phyloP scores from a whole-genome alignment of 2,329 filamentous ascomycete species.

The Talaromyces sp. region DNA sequence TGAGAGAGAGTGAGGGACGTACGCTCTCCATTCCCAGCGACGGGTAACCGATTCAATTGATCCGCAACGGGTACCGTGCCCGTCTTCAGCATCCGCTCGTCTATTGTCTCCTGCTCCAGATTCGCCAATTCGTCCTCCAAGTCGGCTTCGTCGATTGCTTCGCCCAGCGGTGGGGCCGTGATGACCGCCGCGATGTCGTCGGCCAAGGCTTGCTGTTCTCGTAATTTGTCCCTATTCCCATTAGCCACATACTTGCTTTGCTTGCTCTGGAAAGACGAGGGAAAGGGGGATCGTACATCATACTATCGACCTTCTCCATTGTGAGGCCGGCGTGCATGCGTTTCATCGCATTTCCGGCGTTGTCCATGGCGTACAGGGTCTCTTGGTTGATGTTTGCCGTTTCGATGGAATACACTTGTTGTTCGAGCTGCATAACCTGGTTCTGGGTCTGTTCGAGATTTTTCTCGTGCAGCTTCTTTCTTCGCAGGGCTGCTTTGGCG shows the following conservation, averaged over 20 bases:
- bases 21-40: constrained; percentile 72
- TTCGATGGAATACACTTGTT: constrained; percentile 95
- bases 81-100: constrained; percentile 89
- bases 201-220: constrained; percentile 88
- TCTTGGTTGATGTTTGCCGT: constrained; percentile 98
- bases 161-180: constrained; percentile 64
- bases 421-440: constrained; percentile 88
- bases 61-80: constrained; percentile 79
- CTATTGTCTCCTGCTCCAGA: constrained; percentile 87
- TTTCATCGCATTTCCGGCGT: constrained; percentile 85
- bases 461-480: constrained; percentile 93
- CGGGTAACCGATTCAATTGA: constrained; percentile 71
- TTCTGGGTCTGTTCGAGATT: constrained; percentile 84
- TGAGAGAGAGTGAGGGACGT: constrained; percentile 42
- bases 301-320: constrained; percentile 90
- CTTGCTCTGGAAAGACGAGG: too few species aligned
- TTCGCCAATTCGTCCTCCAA: constrained; percentile 80
- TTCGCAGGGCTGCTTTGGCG: constrained; percentile 82
- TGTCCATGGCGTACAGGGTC: constrained; percentile 91
- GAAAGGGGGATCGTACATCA: constrained; percentile 65
- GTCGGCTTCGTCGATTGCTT: constrained; percentile 77
- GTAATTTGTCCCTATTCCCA: constrained; percentile 73
- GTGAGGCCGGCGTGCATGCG: constrained; percentile 86
- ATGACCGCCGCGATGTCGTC: constrained; percentile 90
- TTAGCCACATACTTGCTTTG: constrained; percentile 1